Evolutionary conservation across 352 stramenopile species (phyloP), one percentile per base, ranked within the genome.

Genomic region (Thalassiosira ordinaria): DNA sequence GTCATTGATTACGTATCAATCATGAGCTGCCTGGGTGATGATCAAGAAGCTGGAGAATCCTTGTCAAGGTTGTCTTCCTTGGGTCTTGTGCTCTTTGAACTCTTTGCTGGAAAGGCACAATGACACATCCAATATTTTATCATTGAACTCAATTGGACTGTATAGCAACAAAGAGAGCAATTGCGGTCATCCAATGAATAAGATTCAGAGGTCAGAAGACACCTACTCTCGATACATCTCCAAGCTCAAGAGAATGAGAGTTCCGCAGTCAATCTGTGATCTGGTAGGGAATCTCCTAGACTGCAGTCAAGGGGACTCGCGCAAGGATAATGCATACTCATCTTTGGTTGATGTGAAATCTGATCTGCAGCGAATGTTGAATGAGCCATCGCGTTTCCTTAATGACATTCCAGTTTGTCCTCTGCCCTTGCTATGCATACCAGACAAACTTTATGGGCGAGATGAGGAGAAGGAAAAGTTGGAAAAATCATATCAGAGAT

Each of bases 381-480:
- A 24, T 18, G 18, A 62, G 11, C 47, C 63, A 6, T 35, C 29
- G 18, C 27, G 49, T n/a, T 72, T 63, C 31, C 31, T 63, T 11
- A 26, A 65, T n/a, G 46, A 74, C 33, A 26, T 64, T 37, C 5
- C 39, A 41, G 24, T 47, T 2, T 65, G n/a, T 7, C 37, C 37
- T 7, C 7, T 57, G 7, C 61, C 61, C 9, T 44, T 14, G 13
- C 26, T 72, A 20, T 2, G 14, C 64, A 63, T 74, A 56, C 44
- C 22, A 18, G 24, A 74, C 56, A 64, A 74, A 27, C 33, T 65
- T n/a, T 74, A 74, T 44, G 51, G 64, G 22, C 47, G 64, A 56
- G 64, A 74, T 41, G 22, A 57, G 11, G 64, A 74, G 29, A 31
- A 44, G 44, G 2, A 29, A 4, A 52, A 37, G 16, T 14, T 74